Percentiles rank a stretch among this genome's conserved stretches.
These are phyloP conservation scores for Albatrellus ellisii DNA, from an alignment of 768 basidiomycete species.

Conservation along the genomic window DNA sequence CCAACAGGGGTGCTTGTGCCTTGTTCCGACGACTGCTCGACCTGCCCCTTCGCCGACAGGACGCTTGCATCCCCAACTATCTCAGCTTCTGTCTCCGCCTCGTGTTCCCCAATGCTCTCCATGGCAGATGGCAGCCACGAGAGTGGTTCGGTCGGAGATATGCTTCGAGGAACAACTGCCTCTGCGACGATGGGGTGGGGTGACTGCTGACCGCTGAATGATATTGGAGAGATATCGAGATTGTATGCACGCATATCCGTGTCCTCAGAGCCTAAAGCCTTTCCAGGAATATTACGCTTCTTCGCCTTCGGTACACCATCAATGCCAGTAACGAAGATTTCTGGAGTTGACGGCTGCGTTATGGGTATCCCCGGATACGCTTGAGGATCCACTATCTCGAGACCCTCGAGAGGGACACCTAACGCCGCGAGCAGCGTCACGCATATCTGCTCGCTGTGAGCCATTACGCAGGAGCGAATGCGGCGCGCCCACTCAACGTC, in stretches of 20 bases:
- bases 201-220: no score
- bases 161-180: not conserved
- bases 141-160: not conserved
- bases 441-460: slow-evolving; percentile 13
- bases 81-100: slow-evolving; percentile 6
- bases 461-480: slow-evolving; percentile 13
- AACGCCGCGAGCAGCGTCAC: slow-evolving; percentile 12
- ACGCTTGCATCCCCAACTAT: not conserved
- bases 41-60: not conserved
- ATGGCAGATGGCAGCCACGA: slow-evolving; percentile 7
- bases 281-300: slow-evolving; percentile 5
- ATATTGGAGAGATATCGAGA: slow-evolving; percentile 10
- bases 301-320: no score
- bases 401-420: slow-evolving; percentile 14
- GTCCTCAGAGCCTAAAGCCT: slow-evolving; percentile 4
- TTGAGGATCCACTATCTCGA: slow-evolving; percentile 8
- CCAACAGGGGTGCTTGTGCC: no score
- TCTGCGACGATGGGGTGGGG: no score
- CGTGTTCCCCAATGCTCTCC: slow-evolving; percentile 13
- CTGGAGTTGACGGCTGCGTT: not conserved
- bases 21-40: not conserved
- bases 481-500: slow-evolving; percentile 11
- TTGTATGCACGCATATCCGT: slow-evolving; percentile 10
- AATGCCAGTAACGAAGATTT: not conserved
- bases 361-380: not conserved